Evolutionary conservation across 129 eudicot genomes (phyloP), one percentile per base, ranked within the genome.

Genomic region (Tanacetum coccineum): DNA sequence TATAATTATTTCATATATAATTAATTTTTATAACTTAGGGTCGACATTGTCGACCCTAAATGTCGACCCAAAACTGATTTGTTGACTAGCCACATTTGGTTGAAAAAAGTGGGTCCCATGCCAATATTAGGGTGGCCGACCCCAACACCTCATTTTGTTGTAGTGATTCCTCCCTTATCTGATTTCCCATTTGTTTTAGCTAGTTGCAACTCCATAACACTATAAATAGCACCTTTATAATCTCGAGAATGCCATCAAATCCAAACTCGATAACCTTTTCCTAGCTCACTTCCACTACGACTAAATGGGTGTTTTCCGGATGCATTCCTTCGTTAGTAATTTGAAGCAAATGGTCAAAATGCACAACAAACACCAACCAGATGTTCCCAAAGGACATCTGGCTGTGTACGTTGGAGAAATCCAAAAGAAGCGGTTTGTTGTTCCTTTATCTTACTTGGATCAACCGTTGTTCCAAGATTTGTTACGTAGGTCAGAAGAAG

Each of bases 401-500:
- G 76, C 79, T 0, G 81, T 85, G 11, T 85, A 85, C 62, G 85
- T 81, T 14, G 85, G 87, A 20, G 81, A 76, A 44, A 25, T 36
- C 5, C 66, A 85, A 15, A 82, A 61, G 82, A 85, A 70, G 64
- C 47, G 85, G 4, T 79, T 72, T 59, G 73, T 81, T 9, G 60
- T 82, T 9, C 90, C 90, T 18, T 10, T 85, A 57, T 75, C 87
- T 1, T 82, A 74, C 67, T 75, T 82, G 81, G 76, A 78, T 66
- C 78, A 85, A n/a, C 83, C 85, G n/a, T 59, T 57, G n/a, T 85
- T 85, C 60, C 87, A 74, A 48, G 83, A 80, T 9, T 68, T 85
- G 81, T 50, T 82, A 11, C 54, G 53, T 14, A 77, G 18, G 19
- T 68, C 83, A 9, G 81, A 79, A 47, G 85, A 81, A 66, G 85